These are phyloP conservation scores for Trichoderma citrinoviride DNA, from an alignment of 2,329 filamentous ascomycete species.

Conservation along the genomic window DNA sequence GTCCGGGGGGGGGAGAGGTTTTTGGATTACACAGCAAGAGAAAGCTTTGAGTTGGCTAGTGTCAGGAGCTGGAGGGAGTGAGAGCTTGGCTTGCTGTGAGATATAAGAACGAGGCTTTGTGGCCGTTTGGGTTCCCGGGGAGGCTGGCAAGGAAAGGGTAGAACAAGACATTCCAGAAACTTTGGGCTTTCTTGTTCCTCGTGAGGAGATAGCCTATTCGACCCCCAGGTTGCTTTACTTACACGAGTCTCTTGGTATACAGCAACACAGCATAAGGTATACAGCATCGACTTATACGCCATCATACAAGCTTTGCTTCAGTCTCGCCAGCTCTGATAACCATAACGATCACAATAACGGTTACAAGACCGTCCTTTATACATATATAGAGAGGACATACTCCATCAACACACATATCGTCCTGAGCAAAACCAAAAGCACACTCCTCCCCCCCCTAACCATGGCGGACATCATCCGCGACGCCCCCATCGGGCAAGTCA, in stretches of 20 bases:
- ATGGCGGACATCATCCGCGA: constrained; percentile 48
- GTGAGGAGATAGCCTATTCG: too few species aligned
- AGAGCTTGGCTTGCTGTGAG: neutral
- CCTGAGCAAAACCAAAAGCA: neutral
- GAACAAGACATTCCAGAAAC: constrained; percentile 23
- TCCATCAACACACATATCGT: neutral
- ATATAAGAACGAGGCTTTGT: constrained; percentile 19
- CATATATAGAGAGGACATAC: neutral
- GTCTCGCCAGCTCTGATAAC: too few species aligned
- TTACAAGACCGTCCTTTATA: neutral
- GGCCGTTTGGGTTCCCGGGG: neutral
- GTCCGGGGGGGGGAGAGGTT: neutral
- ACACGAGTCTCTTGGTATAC: neutral
- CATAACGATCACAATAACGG: too few species aligned
- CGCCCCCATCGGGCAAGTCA: constrained; percentile 56
- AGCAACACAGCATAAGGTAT: too few species aligned
- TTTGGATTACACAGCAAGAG: constrained; percentile 13
- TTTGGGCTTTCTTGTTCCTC: neutral
- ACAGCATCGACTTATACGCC: neutral
- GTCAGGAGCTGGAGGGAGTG: neutral
- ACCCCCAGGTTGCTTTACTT: neutral
- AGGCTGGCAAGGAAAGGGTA: neutral
- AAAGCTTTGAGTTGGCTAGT: neutral
- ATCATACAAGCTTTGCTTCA: neutral
- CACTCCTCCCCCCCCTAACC: neutral